phyloP scores from a whole-genome alignment of 495 filamentous ascomycete species.

The Penicillium bovifimosum region DNA sequence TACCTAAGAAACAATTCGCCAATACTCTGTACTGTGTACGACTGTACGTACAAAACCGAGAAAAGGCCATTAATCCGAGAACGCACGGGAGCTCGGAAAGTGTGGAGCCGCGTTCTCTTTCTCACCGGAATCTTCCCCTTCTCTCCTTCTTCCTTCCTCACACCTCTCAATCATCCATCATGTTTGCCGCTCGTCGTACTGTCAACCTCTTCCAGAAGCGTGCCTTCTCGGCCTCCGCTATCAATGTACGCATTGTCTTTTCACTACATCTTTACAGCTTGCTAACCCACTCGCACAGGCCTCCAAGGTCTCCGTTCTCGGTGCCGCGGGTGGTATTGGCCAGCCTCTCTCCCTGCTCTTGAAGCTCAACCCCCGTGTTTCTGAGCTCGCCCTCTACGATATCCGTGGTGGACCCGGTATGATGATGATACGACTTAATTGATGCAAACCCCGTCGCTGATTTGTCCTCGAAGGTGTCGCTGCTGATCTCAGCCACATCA shows the following conservation, averaged over 20 bases:
- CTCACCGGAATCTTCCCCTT: conserved; percentile 23
- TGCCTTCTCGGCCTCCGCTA: conserved; percentile 88
- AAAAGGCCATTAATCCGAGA: background rate
- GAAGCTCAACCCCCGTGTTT: conserved; percentile 94
- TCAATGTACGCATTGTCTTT: conserved; percentile 59
- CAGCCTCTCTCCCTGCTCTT: conserved; percentile 95
- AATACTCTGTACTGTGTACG: no score
- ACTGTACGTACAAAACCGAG: no score
- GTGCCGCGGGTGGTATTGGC: conserved; percentile 95
- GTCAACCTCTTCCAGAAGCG: conserved; percentile 74
- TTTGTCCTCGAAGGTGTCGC: conserved; percentile 72
- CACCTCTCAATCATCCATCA: conserved; percentile 28
- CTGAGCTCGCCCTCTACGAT: conserved; percentile 93
- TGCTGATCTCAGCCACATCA: conserved; percentile 95
- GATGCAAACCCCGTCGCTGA: background rate
- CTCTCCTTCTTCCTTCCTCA: conserved; percentile 16
- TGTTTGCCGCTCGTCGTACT: conserved; percentile 72
- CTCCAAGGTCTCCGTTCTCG: conserved; percentile 94
- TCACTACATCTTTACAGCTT: background rate
- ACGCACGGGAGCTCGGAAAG: conserved; percentile 21
- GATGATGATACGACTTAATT: conserved; percentile 12
- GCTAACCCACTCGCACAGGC: conserved; percentile 50
- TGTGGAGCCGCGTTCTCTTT: conserved; percentile 16
- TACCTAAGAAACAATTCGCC: no score
- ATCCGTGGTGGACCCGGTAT: conserved; percentile 89